Evolutionary conservation across 768 basidiomycete species (phyloP), one percentile per base, ranked within the genome.

Genomic region (Hericium coralloides): DNA sequence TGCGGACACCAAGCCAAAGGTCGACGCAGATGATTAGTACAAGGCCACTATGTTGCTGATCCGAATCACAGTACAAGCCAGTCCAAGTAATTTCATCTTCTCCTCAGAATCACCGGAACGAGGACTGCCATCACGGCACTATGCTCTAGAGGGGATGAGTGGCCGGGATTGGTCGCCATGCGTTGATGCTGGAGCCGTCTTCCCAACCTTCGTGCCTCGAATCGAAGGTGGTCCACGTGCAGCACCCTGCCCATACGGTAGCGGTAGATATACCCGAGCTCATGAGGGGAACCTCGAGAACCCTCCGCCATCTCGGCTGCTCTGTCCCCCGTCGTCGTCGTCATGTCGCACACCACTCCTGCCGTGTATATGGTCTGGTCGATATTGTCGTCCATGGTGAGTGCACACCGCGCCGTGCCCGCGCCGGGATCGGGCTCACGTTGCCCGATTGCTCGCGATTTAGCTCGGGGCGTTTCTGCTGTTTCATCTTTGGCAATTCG

Each of bases 401-500:
- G 79, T 73, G 12, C 45, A 8, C 22, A 31, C 31, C 9, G 9
- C 10, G 12, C 18, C 18, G 45, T 41, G 4, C 12, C 49, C 23
- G 52, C 14, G 18, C 6, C 23, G 14, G 12, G 25, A 26, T 23
- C 17, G 49, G 26, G 20, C 15, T 59, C 55, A 45, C 23, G 20
- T 37, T 26, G 22, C 20, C 31, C 8, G 31, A 9, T 31, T 31
- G 5, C 1, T 9, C 31, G 15, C 10, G 25, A 18, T 52, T 8
- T 38, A 89, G 87, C 70, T 87, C 6, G 79, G 76, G 1, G 63
- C 63, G 3, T 90, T 90, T 65, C 74, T 90, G 6, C 15, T 90
- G 2, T 85, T 79, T 66, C 89, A 91, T 64, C 69, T 91, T 53
- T 91, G 86, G 84, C 83, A 84, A 5, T 92, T 87, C 65, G 89